Evolutionary conservation across 805 yeast genomes (phyloP), one percentile per base, ranked within the genome.

Genomic region (Lachancea meyersii): DNA sequence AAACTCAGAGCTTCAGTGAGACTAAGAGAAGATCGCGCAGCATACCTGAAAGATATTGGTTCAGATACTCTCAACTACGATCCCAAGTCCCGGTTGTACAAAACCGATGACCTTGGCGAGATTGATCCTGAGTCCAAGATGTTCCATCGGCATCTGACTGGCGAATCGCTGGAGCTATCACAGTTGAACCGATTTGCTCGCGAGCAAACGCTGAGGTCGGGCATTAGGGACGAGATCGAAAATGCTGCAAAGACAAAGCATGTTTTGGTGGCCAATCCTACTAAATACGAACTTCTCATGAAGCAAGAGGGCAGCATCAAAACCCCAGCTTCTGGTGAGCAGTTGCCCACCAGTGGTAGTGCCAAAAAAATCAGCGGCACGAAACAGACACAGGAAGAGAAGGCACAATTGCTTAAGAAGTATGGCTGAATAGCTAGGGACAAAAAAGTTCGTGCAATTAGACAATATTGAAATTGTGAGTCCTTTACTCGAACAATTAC

Each of bases 1-100:
- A 38, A 42, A n/a, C 35, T 46, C 11, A 44, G 46, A 4, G 51
- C 60, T n/a, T 51, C 75, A 7, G 72, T 83, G 0, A 64, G 95
- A 38, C 77, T 83, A 24, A 58, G 89, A 41, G 83, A 80, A 47
- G 96, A 87, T 55, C 77, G 77, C 31, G 94, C 96, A n/a, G 61
- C 77, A 48, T 77, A 86, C 68, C 54, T 77, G 52, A 65, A 76
- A 55, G 71, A 80, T 34, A 63, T 76, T 9, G 66, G 70, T 47
- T 56, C 71, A 1, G 69, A 63, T 21, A 72, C 69, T 32, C 60
- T 73, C 6, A 68, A 70, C 18, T 75, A 74, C 51, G 78, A 79
- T 52, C 80, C 82, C 1, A 76, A 71, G 52, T 70, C 81, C 2
- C 63, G 80, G 43, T 48, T 61, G 17, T 56, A 64, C 40, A 56